Base-by-base conservation (phyloP, 2,329 filamentous ascomycete species). In the Sporothrix sp. region DNA sequence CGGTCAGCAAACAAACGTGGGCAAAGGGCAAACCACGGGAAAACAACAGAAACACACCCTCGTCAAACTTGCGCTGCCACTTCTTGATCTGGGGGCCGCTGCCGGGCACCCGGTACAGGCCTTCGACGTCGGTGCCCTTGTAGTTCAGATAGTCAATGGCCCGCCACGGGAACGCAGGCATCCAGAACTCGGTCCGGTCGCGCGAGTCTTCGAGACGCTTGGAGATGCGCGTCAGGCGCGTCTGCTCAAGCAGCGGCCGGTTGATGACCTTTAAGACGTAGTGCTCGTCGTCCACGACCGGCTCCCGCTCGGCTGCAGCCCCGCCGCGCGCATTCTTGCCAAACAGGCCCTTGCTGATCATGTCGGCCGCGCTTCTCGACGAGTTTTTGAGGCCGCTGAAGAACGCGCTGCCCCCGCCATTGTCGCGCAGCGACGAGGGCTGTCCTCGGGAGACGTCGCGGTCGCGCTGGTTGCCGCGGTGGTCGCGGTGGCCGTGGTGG, bases 141-240 rank as follows among this genome's bases (percentile, higher is more conserved):
- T 90, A 93, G 66, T 96, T 96, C 48, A 97, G 73, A 64, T 95
- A 96, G 68, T 97, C 91, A 57, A 97, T 96, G 52, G 89, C 94
- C 56, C 91, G 78, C 85, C 91, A 96, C 0, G 91, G 90, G 52
- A 97, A 83, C 7, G 89, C 87, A 11, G 91, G 91, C 90, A 97
- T 95, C 91, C 91, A 97, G 63, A 94, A 97, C 62, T 96, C 91
- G 0, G 91, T 97, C 73, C 96, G 96, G 63, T 97, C 91, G 55
- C 84, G 80, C 9, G 90, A 95, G 54, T 86, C 81, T 62, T 94
- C 87, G 38, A 97, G 71, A 27, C 85, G 81, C 67, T 91, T 94
- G 7, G 89, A 94, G 63, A 97, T 96, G 56, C 91, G 79, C 0
- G 91, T 96, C 56, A 82, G 73, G n/a, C 91, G 81, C 7, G 90